Evolutionary conservation across 371 early-diverging fungal species (phyloP), one percentile per base, ranked within the genome.

Genomic region (Syncephalastrum sp.): DNA sequence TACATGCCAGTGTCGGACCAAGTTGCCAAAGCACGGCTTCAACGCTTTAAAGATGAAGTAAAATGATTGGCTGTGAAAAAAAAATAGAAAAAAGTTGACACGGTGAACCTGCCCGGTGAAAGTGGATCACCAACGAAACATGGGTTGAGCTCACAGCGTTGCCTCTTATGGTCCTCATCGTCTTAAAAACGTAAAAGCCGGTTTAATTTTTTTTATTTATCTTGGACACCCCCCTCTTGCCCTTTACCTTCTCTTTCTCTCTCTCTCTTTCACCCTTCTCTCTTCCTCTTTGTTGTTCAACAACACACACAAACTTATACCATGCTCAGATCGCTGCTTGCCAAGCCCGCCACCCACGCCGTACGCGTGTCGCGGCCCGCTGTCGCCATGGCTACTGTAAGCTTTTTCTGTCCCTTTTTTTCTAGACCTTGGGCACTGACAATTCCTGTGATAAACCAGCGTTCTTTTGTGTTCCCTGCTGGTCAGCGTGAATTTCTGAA

Each of bases 401-500:
- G 60, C 54, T 6, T 14, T 25, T 15, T 14, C 19, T 16, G 13
- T 16, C 44, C 14, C 15, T 17, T 15, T 46, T 10, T 23, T 41
- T 48, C 23, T 7, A 53, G 27, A 24, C 16, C 17, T 17, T 45
- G 19, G 16, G 33, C 24, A 13, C 21, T 48, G 14, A 25, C 25
- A 21, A 15, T 43, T 47, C 15, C 47, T 17, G 44, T 33, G 42
- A 45, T 17, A 38, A 47, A 17, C 8, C 69, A 82, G 84, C 82
- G 84, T 56, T 68, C 73, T 23, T 82, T 81, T 69, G 79, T 74
- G 7, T 84, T 84, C 61, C 84, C 84, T 72, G 80, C 81, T 61
- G 84, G 84, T 46, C 84, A 84, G 66, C 75, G 70, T 60, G 82
- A 84, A 81, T 76, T 82, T 52, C 81, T 92, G 42, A 92, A 91